Base-by-base conservation (phyloP, 768 basidiomycete genomes). In the Suillus fuscotomentosus region DNA sequence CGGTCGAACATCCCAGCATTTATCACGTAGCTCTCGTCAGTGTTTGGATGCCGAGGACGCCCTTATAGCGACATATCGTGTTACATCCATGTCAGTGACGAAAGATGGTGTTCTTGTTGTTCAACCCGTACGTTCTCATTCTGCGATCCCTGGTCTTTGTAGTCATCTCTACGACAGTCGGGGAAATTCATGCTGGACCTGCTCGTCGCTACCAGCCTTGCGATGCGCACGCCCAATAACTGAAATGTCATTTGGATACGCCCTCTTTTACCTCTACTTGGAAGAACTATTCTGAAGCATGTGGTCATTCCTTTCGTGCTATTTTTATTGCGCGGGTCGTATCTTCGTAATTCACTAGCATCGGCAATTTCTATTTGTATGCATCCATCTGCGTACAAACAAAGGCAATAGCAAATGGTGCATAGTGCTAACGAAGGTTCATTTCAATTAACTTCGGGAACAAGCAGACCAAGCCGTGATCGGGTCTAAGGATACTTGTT, bases 41-140 rank as follows among this genome's bases (percentile, higher is more conserved):
- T 72, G 68, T 45, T 34, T 69, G 59, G 61, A 71, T n/a, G 20
- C 61, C 6, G 63, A 68, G 15, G 68, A 66, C 20, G 65, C 64
- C 11, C 51, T 74, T 57, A 60, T 74, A 48, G 74, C 73, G n/a
- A 71, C 69, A 24, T 76, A 74, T 61, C 74, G 70, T 60, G 56
- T 62, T 11, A 72, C 68, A 14, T 41, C 66, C 10, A 65, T 75
- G 64, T 70, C 73, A 9, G 13, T 67, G 41, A 66, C 60, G 41
- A 76, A 76, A 54, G 71, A 76, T 57, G 75, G 71, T 5, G 71
- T 71, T 27, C 57, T 75, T 50, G 60, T 65, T 8, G 65, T 76
- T 27, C 65, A 76, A 63, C 73, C 70, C 56, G 73, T 74, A 68
- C 5, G 73, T 60, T n/a, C 22, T 22, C 27, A 27, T 11, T 47